Evolutionary conservation across 441 rosid genomes (phyloP).

Genomic region (Jatropha podagrica): DNA sequence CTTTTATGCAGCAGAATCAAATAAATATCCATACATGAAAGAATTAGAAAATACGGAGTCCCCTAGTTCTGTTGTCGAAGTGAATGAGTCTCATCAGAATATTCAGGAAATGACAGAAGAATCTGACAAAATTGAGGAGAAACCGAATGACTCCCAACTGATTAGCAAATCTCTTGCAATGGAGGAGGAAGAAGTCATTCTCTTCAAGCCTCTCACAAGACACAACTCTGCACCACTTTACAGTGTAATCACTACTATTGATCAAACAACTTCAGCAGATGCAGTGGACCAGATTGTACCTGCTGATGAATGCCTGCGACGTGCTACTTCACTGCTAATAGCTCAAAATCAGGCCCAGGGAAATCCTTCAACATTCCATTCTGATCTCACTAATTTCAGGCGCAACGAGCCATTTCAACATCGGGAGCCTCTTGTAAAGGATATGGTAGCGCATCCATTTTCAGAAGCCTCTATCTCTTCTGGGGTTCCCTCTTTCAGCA

Average conservation of each 20-base stretch:
- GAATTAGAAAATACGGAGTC: constrained; percentile 27
- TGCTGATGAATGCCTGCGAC: constrained; percentile 73
- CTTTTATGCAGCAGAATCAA: constrained; percentile 34
- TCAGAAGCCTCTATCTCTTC: constrained; percentile 28
- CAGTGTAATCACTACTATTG: constrained; percentile 29
- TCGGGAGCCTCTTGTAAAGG: constrained; percentile 41
- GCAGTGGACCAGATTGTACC: constrained; percentile 33
- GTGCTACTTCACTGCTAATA: constrained; percentile 63
- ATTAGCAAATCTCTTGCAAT: constrained; percentile 36
- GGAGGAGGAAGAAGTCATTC: constrained; percentile 96
- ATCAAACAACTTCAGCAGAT: constrained; percentile 33
- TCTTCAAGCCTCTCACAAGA: constrained; percentile 85
- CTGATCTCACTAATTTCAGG: constrained; percentile 44
- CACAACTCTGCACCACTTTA: constrained; percentile 79
- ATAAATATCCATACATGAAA: constrained; percentile 14
- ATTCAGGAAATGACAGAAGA: constrained; percentile 16
- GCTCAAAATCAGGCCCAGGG: constrained; percentile 48
- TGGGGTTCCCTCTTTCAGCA: constrained; percentile 19
- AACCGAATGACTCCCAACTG: constrained; percentile 22
- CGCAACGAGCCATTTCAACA: constrained; percentile 34
- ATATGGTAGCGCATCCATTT: constrained; percentile 26
- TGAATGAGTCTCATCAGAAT: constrained; percentile 24
- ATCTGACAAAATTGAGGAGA: constrained; percentile 33
- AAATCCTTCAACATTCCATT: constrained; percentile 42
- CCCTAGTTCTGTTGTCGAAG: constrained; percentile 8